Base-by-base conservation (phyloP, 139 green algal species). In the Micractinium conductrix region DNA sequence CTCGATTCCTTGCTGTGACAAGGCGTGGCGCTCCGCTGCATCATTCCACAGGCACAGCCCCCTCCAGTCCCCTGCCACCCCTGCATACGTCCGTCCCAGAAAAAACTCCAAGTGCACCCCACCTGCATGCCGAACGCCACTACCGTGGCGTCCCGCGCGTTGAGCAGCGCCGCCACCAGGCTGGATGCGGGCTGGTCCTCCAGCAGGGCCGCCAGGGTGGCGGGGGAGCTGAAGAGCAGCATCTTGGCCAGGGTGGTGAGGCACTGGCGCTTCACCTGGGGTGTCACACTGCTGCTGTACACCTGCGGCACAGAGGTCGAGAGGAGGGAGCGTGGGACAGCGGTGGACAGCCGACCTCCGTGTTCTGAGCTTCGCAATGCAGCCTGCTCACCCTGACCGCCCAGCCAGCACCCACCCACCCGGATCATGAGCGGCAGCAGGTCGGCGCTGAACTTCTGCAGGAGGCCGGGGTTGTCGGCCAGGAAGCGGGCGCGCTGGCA, bases 131-230 rank as follows among this genome's bases (percentile, higher is more conserved):
- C 88, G 35, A 72, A 81, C 42, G 89, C 90, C 45, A 90, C 84
- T 2, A 90, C 73, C 3, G 38, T 53, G 0, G 79, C n/a, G 78
- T 99, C 96, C 1, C 91, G 87, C 19, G 88, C 88, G 0, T 68
- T 24, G 78, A 99, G 93, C 81, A 99, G 89, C 26, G 84, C 67
- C 14, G 95, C 93, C 35, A 99, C 80, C 63, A 99, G 97, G 84
- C 83, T 91, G 53, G 94, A 93, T 24, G 97, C 90, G 53, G 93
- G 85, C 79, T 96, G 40, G 73, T 95, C 92, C 19, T 85, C 60
- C 65, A 99, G 88, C 26, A 93, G 84, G 12, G 84, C 85, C 12
- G 83, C 58, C 69, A 99, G 92, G 43, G 92, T 89, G 2, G 85
- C 71, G 0, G 91, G 37, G 0, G 90, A 78, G 35, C 85, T 84